Evolutionary conservation across 495 filamentous ascomycete genomes (phyloP).

Genomic region (Neurospora sp.): DNA sequence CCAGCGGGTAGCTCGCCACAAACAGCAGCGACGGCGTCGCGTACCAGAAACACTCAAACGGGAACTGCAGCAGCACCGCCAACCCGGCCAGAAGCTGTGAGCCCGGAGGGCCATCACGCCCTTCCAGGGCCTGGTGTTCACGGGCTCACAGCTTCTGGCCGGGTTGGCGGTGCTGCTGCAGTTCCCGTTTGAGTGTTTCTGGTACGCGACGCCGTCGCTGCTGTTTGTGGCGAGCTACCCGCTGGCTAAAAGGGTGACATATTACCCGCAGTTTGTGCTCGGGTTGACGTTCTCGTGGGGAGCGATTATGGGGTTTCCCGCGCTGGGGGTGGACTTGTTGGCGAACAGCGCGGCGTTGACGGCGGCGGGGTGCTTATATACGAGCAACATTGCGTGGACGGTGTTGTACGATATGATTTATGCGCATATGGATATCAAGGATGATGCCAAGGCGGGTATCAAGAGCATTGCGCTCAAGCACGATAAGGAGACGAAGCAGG

Average conservation of each 20-base stretch:
- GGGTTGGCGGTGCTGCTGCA: constrained; percentile 77
- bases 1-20: constrained; percentile 78
- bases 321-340: constrained; percentile 73
- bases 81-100: constrained; percentile 72
- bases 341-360: constrained; percentile 51
- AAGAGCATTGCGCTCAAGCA: constrained; percentile 91
- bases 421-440: constrained; percentile 95
- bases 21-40: constrained; percentile 75
- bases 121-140: constrained; percentile 65
- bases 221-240: constrained; percentile 77
- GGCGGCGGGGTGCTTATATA: constrained; percentile 66
- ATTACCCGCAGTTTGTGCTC: constrained; percentile 89
- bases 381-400: constrained; percentile 86
- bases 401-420: constrained; percentile 98
- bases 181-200: constrained; percentile 75
- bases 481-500: constrained; percentile 75
- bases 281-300: constrained; percentile 96
- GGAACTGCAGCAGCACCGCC: constrained; percentile 77
- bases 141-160: constrained; percentile 66
- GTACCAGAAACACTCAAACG: constrained; percentile 72
- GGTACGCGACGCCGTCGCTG: constrained; percentile 78
- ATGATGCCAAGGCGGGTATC: constrained; percentile 86
- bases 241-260: constrained; percentile 82
- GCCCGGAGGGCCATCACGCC: constrained; percentile 76
- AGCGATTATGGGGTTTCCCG: constrained; percentile 92